phyloP scores from a whole-genome alignment of 2,329 filamentous ascomycete species.

The Tolypocladium album region DNA sequence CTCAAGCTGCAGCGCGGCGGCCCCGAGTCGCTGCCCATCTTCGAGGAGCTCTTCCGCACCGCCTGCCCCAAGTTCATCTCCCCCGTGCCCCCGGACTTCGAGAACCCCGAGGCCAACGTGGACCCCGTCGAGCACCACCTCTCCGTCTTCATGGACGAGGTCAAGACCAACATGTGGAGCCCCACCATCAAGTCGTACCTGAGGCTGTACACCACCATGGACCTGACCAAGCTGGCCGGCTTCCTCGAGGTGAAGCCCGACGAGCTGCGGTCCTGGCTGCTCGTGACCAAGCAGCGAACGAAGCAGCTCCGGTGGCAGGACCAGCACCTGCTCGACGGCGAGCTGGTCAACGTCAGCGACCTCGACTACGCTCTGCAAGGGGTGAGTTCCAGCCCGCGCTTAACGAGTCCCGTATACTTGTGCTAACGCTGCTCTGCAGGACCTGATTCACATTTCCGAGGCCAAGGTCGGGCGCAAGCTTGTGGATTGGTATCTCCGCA shows the following conservation, averaged over 20 bases:
- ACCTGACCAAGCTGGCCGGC: conserved; percentile 92
- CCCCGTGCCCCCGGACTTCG: conserved; percentile 92
- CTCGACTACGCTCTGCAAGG: conserved; percentile 95
- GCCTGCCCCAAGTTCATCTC: conserved; percentile 99
- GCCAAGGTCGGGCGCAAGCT: conserved; percentile 95
- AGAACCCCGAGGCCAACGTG: conserved; percentile 89
- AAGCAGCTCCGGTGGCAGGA: conserved; percentile 91
- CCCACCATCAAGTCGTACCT: conserved; percentile 98
- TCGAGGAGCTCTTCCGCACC: conserved; percentile 94
- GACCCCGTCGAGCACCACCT: conserved; percentile 97
- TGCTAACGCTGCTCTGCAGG: conserved; percentile 36
- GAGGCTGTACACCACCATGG: conserved; percentile 98
- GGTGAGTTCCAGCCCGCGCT: conserved; percentile 41
- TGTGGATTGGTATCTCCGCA: conserved; percentile 98
- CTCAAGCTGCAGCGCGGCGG: conserved; percentile 93
- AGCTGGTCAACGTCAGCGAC: conserved; percentile 86
- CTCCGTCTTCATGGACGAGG: conserved; percentile 97
- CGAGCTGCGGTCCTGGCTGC: conserved; percentile 82
- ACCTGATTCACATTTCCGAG: conserved; percentile 97
- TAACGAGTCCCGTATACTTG: conserved; percentile 8
- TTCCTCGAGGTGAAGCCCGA: conserved; percentile 98
- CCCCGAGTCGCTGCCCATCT: conserved; percentile 88
- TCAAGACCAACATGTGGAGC: conserved; percentile 98
- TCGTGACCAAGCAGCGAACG: conserved; percentile 98
- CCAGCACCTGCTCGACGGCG: conserved; percentile 80